Evolutionary conservation across 164 flowering plant species (phyloP).

Genomic region (Tetrastigma voinierianum): DNA sequence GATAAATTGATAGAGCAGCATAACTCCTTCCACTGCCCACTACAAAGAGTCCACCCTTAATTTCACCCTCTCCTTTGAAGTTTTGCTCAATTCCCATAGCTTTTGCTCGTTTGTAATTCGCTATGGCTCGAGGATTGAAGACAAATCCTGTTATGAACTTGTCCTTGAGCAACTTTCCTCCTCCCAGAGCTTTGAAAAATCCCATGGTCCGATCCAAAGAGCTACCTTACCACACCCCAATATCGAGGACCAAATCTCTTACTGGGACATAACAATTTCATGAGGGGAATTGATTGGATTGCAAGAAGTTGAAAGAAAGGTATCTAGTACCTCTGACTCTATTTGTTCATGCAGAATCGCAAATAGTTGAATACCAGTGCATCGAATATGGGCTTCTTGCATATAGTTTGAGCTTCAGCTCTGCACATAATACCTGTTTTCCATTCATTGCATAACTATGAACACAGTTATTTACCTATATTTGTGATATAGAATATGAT

Average conservation of each 20-base stretch:
- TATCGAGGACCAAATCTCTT: slow-evolving; percentile 78
- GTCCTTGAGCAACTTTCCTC: slow-evolving; percentile 69
- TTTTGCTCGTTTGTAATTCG: slow-evolving; percentile 74
- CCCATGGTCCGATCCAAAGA: slow-evolving; percentile 48
- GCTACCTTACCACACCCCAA: slow-evolving; percentile 74
- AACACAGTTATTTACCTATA: too few relatives aligned
- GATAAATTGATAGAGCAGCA: slow-evolving; percentile 73
- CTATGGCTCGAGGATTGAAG: slow-evolving; percentile 62
- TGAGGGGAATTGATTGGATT: not conserved
- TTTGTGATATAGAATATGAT: too few relatives aligned
- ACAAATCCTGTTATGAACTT: slow-evolving; percentile 73
- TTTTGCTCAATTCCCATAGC: slow-evolving; percentile 50
- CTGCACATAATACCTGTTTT: slow-evolving; percentile 85
- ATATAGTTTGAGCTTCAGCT: slow-evolving; percentile 79
- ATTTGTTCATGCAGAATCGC: slow-evolving; percentile 74
- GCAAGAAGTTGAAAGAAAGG: not conserved
- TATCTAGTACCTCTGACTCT: slow-evolving; percentile 60
- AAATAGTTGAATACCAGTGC: slow-evolving; percentile 58
- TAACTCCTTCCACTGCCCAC: slow-evolving; percentile 69
- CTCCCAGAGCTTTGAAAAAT: slow-evolving; percentile 80
- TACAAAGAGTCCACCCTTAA: slow-evolving; percentile 72
- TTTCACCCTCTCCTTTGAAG: slow-evolving; percentile 71
- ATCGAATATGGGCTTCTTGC: slow-evolving; percentile 74
- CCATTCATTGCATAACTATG: not conserved
- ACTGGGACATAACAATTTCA: slow-evolving; percentile 27